Evolutionary conservation across 352 stramenopile genomes (phyloP), one percentile per base, ranked within the genome.

Genomic region (Pythium rhizo-oryzae): DNA sequence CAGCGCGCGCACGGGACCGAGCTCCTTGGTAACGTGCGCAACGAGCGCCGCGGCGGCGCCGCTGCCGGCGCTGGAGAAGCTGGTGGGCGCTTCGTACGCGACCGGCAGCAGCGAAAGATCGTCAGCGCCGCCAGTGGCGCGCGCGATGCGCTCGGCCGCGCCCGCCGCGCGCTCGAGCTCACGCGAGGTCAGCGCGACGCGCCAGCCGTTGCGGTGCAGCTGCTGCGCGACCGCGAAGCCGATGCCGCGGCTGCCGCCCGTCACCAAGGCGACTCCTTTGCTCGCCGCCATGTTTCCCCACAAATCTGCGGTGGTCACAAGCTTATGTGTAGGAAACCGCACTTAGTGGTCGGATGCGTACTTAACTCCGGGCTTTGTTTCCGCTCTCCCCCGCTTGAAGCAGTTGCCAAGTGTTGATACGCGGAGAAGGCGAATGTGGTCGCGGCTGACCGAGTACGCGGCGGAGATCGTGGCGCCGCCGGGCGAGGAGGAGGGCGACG

Each of bases 211-310:
- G 30, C 33, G 69, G 62, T 89, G 76, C 50, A 95, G 81, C 72
- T 91, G 76, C 54, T 75, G 73, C 21, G 85, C 85, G 28, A 95
- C 73, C 12, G 85, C 84, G 44, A 91, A 85, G 67, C 87, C 87
- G 60, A 95, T 95, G 69, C 87, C 87, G 33, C 84, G 77, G 59
- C 85, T 95, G 21, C 85, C 87, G 60, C 87, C 87, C 19, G 87
- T 95, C 69, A 95, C 85, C 25, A 95, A 76, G 53, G 82, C 87
- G 30, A 75, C 69, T 13, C 67, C 51, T 12, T 25, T 21, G 15
- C 19, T 11, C 18, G 52, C 50, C 18, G 39, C 52, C 65, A 72
- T 33, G 28, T 63, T 61, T 53, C 46, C 18, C 8, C 12, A 37
- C n/a, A n/a, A n/a, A n/a, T n/a, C n/a, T n/a, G n/a, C n/a, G n/a